These are phyloP conservation scores for Agaricus blazei DNA, from an alignment of 768 basidiomycete genomes.

Conservation along the genomic window DNA sequence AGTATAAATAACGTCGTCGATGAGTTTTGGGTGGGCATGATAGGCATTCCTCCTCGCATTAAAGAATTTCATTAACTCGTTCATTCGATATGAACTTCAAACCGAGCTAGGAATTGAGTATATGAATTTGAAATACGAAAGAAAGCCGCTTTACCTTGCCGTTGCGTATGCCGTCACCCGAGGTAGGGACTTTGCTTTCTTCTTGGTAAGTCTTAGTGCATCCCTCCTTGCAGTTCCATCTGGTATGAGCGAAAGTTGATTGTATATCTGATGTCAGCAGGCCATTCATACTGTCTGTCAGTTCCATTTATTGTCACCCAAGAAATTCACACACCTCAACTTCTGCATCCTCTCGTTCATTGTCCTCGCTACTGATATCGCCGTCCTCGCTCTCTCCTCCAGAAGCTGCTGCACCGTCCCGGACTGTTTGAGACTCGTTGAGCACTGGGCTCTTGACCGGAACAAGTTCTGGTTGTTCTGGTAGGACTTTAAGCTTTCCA, in stretches of 20 bases:
- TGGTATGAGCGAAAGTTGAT: conserved; percentile 90
- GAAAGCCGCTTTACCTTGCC: conserved; percentile 53
- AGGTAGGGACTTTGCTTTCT: conserved; percentile 87
- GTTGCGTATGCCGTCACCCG: conserved; percentile 97
- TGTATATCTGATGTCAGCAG: conserved; percentile 62
- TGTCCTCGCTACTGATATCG: conserved; percentile 58
- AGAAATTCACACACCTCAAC: conserved; percentile 45
- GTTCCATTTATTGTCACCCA: neutral
- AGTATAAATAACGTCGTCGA: conserved; percentile 93
- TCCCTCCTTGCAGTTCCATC: conserved; percentile 92
- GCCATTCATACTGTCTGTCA: neutral
- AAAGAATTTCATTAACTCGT: conserved; percentile 86
- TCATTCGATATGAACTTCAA: conserved; percentile 80
- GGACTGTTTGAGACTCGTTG: conserved; percentile 30
- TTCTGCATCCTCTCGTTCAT: conserved; percentile 44
- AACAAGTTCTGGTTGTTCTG: conserved; percentile 70
- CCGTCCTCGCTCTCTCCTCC: conserved; percentile 69
- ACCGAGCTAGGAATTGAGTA: neutral
- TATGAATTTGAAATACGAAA: neutral
- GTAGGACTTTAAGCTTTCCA: conserved; percentile 84
- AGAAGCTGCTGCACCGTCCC: neutral
- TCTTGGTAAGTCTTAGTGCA: conserved; percentile 86
- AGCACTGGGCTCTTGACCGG: conserved; percentile 22
- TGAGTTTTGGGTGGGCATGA: conserved; percentile 79
- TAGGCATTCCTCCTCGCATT: conserved; percentile 78